A percentile compares a stretch with the other conserved stretches of the same genome.
phyloP scores from a whole-genome alignment of 192 early-diverging fungal species.

The Coemansia sp. region DNA sequence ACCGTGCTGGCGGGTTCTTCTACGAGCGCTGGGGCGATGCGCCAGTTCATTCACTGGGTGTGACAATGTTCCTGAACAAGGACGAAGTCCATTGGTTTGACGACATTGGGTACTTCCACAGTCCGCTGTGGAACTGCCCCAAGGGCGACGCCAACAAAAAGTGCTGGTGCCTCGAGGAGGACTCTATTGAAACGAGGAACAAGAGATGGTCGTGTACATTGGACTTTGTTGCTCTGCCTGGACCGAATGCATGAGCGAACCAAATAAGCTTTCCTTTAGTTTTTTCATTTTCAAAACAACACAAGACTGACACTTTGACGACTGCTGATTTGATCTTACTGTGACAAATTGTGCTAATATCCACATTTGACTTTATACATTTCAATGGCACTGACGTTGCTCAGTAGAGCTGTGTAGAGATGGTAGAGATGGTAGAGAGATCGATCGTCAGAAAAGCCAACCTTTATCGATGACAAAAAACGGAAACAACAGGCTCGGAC shows the following conservation, averaged over 20 bases:
- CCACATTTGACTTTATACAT: too few species aligned
- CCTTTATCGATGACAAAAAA: background rate
- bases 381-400: too few species aligned
- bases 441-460: background rate
- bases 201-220: constrained; percentile 49
- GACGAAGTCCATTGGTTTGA: constrained; percentile 62
- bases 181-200: constrained; percentile 46
- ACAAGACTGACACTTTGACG: background rate
- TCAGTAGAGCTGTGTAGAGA: too few species aligned
- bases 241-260: background rate
- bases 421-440: background rate
- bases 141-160: constrained; percentile 42
- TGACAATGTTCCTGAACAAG: constrained; percentile 56
- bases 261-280: background rate
- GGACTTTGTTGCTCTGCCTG: constrained; percentile 37
- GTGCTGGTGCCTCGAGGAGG: constrained; percentile 48
- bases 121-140: constrained; percentile 48
- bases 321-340: background rate
- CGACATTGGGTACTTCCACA: constrained; percentile 63
- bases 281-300: background rate
- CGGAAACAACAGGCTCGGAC: background rate
- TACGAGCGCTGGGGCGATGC: too few species aligned
- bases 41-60: constrained; percentile 62
- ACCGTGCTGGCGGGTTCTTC: constrained; percentile 55
- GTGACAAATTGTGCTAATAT: background rate